phyloP scores from a whole-genome alignment of 1,284 basidiomycete species.

The Ceratobasidium sp. region DNA sequence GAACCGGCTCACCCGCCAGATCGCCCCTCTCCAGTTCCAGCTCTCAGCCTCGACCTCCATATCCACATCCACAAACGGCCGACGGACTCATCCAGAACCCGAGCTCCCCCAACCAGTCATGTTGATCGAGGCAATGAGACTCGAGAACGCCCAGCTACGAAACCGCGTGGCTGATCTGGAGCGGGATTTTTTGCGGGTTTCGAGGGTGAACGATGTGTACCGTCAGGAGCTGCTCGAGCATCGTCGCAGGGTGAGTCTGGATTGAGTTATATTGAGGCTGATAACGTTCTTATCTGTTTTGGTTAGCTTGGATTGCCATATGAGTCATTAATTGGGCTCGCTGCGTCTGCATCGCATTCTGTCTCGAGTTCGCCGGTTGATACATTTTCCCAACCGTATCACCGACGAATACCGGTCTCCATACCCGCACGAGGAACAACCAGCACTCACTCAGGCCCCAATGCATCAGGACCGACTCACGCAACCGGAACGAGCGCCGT shows the following conservation, averaged over 20 bases:
- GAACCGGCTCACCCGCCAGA: slow-evolving; percentile 74
- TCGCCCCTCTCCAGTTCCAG: slow-evolving; percentile 64
- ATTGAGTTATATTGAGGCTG: slow-evolving; percentile 25
- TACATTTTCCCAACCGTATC: slow-evolving; percentile 73
- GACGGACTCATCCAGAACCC: slow-evolving; percentile 9
- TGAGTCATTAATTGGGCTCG: slow-evolving; percentile 76
- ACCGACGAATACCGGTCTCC: slow-evolving; percentile 60
- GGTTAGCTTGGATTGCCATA: slow-evolving; percentile 73
- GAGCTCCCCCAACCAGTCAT: slow-evolving; percentile 35
- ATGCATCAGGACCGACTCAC: slow-evolving; percentile 49
- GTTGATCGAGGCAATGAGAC: slow-evolving; percentile 73
- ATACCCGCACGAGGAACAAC: slow-evolving; percentile 47
- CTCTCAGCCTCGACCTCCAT: slow-evolving; percentile 45
- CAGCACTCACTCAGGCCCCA: slow-evolving; percentile 53
- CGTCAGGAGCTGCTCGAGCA: slow-evolving; percentile 82
- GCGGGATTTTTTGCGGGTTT: slow-evolving; percentile 74
- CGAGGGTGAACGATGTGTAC: slow-evolving; percentile 80
- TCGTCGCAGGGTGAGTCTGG: slow-evolving; percentile 69
- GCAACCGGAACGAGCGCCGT: slow-evolving; percentile 59
- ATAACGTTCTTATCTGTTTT: background rate
- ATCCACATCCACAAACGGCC: slow-evolving; percentile 18
- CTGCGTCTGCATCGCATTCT: slow-evolving; percentile 46
- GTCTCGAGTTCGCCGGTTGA: slow-evolving; percentile 58
- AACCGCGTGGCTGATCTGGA: slow-evolving; percentile 66
- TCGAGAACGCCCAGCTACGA: slow-evolving; percentile 66